Evolutionary conservation across 306 rosid species (phyloP).

Genomic region (Fragaria vesca): DNA sequence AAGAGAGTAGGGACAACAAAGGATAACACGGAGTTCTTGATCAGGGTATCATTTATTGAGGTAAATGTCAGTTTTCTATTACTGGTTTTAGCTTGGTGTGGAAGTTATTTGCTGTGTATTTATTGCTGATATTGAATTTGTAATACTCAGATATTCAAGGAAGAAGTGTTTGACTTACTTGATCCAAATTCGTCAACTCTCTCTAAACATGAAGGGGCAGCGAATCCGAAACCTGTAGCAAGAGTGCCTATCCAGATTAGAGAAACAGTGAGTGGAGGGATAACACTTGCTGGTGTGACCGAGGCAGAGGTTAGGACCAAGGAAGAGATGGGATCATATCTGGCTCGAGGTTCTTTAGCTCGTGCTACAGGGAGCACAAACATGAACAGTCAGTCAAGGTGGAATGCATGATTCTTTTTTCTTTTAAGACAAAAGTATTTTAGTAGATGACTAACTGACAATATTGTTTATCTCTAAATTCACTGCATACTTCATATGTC

Average conservation of each 20-base stretch:
- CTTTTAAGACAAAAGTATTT: neutral
- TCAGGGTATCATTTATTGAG: constrained; percentile 91
- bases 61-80: constrained; percentile 27
- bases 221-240: constrained; percentile 39
- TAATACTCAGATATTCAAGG: constrained; percentile 73
- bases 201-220: constrained; percentile 48
- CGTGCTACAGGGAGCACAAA: constrained; percentile 95
- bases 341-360: constrained; percentile 63
- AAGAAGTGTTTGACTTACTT: constrained; percentile 87
- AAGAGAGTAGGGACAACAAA: constrained; percentile 40
- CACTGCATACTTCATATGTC: neutral
- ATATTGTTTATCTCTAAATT: neutral
- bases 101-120: neutral
- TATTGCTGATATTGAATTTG: constrained; percentile 11
- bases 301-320: constrained; percentile 76
- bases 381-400: constrained; percentile 97
- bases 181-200: constrained; percentile 45
- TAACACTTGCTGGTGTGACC: constrained; percentile 85
- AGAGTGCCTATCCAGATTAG: constrained; percentile 88
- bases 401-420: neutral
- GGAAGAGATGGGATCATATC: constrained; percentile 79
- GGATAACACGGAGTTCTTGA: constrained; percentile 57
- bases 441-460: neutral
- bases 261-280: constrained; percentile 81
- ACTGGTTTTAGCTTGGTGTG: neutral